Evolutionary conservation across 768 basidiomycete genomes (phyloP), one percentile per base, ranked within the genome.

Genomic region (Fomitopsis serialis): DNA sequence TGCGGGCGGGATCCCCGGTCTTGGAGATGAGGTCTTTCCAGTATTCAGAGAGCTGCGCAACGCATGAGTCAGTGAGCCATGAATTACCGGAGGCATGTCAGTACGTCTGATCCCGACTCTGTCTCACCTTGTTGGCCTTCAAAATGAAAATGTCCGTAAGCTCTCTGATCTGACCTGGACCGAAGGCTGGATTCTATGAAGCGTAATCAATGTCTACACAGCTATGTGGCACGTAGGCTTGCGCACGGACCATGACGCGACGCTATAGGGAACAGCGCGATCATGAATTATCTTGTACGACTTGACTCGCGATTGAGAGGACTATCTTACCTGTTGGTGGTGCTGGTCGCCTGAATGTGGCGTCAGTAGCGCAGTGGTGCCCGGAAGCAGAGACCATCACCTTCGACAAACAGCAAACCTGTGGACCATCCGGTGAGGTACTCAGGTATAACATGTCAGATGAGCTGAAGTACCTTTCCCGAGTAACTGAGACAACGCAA

Each of bases 171-270:
- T 85, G 83, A 1, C 73, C 66, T 1, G 74, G 72, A 1, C 84
- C 82, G 58, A 88, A 88, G 0, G 84, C 84, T 13, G 85, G 85
- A 57, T 85, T 87, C 85, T 75, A 17, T 19, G 6, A 5, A 19
- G 37, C 37, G 15, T 40, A 40, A 11, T 21, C 4, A 36, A 12
- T 4, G 12, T 7, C 27, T 11, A 25, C 23, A 32, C 13, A 21
- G 3, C 19, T n/a, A 2, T n/a, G 21, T 23, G 21, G 9, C 19
- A 15, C 10, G 34, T 7, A 15, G 15, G 19, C n/a, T n/a, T n/a
- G n/a, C 6, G 19, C 37, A 19, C 48, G 9, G 3, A 49, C 48
- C 34, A 49, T 49, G 23, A 49, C 34, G 13, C 48, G 27, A 9
- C 48, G 27, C 48, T 49, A 23, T 40, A 7, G 10, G 23, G 6